Evolutionary conservation across 1,284 basidiomycete species (phyloP).

Genomic region (Moniliophthora roreri): DNA sequence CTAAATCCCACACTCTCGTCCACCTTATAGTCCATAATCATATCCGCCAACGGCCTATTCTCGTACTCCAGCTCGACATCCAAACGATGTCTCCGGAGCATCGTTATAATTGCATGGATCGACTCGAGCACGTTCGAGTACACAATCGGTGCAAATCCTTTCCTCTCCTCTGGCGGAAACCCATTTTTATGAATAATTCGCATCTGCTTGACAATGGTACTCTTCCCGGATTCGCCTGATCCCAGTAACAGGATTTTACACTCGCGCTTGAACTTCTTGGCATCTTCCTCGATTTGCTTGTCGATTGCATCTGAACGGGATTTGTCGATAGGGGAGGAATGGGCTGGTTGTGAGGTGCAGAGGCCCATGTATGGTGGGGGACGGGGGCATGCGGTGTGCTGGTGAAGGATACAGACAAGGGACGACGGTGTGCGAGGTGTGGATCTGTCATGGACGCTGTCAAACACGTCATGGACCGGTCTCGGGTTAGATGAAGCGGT

Average conservation of each 20-base stretch:
- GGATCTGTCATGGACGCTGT: too few relatives aligned
- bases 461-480: too few relatives aligned
- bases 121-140: constrained; percentile 89
- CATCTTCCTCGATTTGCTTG: constrained; percentile 72
- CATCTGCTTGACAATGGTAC: constrained; percentile 98
- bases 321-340: too few relatives aligned
- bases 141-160: constrained; percentile 78
- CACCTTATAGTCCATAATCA: constrained; percentile 58
- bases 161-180: constrained; percentile 80
- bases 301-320: constrained; percentile 56
- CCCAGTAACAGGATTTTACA: constrained; percentile 92
- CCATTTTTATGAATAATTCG: constrained; percentile 98
- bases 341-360: too few relatives aligned
- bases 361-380: too few relatives aligned
- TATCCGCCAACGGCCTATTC: constrained; percentile 74
- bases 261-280: constrained; percentile 79
- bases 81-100: constrained; percentile 88
- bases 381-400: too few relatives aligned
- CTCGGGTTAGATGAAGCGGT: too few relatives aligned
- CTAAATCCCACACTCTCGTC: constrained; percentile 39
- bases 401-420: too few relatives aligned
- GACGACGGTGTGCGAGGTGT: too few relatives aligned
- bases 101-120: constrained; percentile 85
- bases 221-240: constrained; percentile 85
- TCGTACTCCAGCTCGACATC: constrained; percentile 71